Evolutionary conservation across 805 yeast species (phyloP).

Genomic region (Metschnikowia baotianmanensis): DNA sequence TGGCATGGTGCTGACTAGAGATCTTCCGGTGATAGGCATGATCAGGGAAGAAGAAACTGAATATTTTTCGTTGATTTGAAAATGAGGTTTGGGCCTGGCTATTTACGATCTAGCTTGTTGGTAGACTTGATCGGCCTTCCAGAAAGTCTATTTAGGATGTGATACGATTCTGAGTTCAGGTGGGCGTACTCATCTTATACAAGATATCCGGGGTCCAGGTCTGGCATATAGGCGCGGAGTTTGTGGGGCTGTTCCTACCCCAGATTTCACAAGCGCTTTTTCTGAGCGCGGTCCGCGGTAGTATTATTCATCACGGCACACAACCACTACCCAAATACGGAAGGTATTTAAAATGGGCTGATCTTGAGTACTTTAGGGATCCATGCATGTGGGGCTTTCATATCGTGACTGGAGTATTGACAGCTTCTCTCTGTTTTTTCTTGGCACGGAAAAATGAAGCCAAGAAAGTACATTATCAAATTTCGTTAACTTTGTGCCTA

Average conservation of each 20-base stretch:
- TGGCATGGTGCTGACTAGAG: constrained; percentile 22
- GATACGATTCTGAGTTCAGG: not conserved
- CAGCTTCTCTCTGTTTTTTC: no score
- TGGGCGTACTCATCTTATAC: not conserved
- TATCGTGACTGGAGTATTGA: no score
- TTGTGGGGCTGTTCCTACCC: constrained; percentile 8
- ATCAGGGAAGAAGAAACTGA: not conserved
- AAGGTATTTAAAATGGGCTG: no score
- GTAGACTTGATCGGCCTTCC: not conserved
- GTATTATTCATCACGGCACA: no score
- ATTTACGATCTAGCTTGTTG: no score
- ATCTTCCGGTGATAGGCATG: constrained; percentile 22
- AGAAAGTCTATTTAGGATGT: not conserved
- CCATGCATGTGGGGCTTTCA: no score
- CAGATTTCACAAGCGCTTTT: constrained; percentile 9
- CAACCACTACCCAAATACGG: no score
- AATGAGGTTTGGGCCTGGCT: not conserved
- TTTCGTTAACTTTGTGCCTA: no score
- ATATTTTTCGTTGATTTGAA: not conserved
- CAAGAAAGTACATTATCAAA: no score
- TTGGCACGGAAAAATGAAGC: no score
- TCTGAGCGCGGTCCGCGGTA: constrained; percentile 3
- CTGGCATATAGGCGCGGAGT: constrained; percentile 1
- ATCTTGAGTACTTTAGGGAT: no score
- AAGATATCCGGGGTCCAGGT: not conserved